Evolutionary conservation across 371 early-diverging fungal species (phyloP).

Genomic region (Nosema bombycis): DNA sequence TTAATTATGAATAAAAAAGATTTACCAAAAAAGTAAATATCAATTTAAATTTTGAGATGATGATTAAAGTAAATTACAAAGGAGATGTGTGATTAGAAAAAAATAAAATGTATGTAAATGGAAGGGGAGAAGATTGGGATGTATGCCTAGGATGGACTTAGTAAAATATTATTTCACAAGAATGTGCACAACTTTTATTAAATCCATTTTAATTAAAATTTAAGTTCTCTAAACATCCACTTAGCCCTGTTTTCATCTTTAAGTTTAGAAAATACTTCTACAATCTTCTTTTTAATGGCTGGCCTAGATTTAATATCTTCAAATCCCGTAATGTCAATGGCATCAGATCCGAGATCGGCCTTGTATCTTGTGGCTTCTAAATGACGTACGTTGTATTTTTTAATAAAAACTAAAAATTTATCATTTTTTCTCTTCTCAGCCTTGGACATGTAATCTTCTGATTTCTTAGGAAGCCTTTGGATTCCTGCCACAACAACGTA

Average conservation of each 20-base stretch:
- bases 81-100: background rate
- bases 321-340: conserved; percentile 29
- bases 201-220: conserved; percentile 41
- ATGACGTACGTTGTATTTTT: conserved; percentile 62
- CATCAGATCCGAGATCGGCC: conserved; percentile 55
- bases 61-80: too few relatives aligned
- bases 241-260: conserved; percentile 45
- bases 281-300: conserved; percentile 41
- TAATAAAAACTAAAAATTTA: conserved; percentile 56
- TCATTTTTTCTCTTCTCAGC: conserved; percentile 52
- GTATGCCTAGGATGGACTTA: background rate
- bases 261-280: conserved; percentile 52
- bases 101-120: background rate
- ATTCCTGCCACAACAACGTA: conserved; percentile 58
- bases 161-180: background rate
- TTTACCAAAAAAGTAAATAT: too few relatives aligned
- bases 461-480: conserved; percentile 52
- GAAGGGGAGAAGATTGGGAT: background rate
- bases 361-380: conserved; percentile 62
- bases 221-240: conserved; percentile 60
- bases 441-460: conserved; percentile 57
- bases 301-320: conserved; percentile 42
- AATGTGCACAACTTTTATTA: background rate
- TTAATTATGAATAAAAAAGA: too few relatives aligned
- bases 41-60: too few relatives aligned